Evolutionary conservation across 2,329 filamentous ascomycete species (phyloP).

Genomic region (Teratosphaeria viscida): DNA sequence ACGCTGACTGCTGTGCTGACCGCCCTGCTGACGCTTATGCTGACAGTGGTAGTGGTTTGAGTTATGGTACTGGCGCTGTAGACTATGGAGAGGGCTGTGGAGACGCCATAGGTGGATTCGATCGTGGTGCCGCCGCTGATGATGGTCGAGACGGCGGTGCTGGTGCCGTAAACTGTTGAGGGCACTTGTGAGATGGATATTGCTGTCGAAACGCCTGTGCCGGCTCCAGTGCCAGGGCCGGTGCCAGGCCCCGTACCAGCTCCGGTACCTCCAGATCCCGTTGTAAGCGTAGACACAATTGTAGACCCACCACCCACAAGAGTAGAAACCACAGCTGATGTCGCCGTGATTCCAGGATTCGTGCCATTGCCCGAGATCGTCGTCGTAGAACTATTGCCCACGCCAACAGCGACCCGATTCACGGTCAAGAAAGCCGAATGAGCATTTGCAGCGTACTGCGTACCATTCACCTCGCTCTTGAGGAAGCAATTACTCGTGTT

Average conservation of each 20-base stretch:
- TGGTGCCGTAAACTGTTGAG: conserved; percentile 15
- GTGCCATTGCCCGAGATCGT: neutral
- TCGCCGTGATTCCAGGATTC: conserved; percentile 2
- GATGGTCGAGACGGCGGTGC: conserved; percentile 15
- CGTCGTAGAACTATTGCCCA: neutral
- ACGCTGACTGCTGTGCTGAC: neutral
- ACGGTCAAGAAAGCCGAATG: neutral
- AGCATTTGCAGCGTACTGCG: neutral
- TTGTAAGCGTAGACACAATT: neutral
- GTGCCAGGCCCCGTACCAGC: conserved; percentile 2
- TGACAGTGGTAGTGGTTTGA: conserved; percentile 7
- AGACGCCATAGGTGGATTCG: conserved; percentile 16
- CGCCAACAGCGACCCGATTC: neutral
- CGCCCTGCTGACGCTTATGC: neutral
- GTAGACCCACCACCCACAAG: neutral
- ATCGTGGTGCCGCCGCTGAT: conserved; percentile 17
- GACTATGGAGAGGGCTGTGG: conserved; percentile 15
- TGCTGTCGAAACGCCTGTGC: conserved; percentile 1
- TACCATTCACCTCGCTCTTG: neutral
- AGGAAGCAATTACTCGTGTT: neutral
- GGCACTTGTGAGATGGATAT: conserved; percentile 5
- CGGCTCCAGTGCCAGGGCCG: conserved; percentile 4
- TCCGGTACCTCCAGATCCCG: conserved; percentile 1
- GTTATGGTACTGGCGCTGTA: conserved; percentile 16
- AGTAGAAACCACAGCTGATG: conserved; percentile 8